A percentile compares a stretch with the other conserved stretches of the same genome.
Evolutionary conservation across 768 basidiomycete species (phyloP).

Genomic region (Scleroderma citrinum): DNA sequence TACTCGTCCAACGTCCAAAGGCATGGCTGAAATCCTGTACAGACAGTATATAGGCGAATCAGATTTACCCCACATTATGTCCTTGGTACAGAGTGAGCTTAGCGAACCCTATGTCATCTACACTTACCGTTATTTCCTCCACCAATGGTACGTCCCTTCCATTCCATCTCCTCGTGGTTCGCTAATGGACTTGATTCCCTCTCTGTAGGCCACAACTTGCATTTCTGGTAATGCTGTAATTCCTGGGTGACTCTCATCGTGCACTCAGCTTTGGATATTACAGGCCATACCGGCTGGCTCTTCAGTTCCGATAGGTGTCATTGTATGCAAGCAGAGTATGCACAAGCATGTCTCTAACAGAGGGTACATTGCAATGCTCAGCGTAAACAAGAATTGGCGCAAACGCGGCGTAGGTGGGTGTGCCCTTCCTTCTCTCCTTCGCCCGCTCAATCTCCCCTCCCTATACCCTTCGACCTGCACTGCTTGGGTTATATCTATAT

Average conservation of each 20-base stretch:
- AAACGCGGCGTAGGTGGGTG: constrained; percentile 88
- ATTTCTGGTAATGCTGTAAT: constrained; percentile 49
- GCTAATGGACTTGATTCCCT: constrained; percentile 2
- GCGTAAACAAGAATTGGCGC: constrained; percentile 76
- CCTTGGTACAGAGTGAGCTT: constrained; percentile 84
- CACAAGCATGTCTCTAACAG: constrained; percentile 72
- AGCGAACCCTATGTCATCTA: constrained; percentile 96
- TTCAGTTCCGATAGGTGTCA: constrained; percentile 74
- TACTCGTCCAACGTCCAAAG: constrained; percentile 1
- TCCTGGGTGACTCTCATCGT: background rate
- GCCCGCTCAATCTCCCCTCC: background rate
- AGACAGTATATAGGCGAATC: constrained; percentile 70
- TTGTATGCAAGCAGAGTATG: constrained; percentile 95
- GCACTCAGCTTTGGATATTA: background rate
- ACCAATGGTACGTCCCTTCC: constrained; percentile 72
- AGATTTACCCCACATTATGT: constrained; percentile 80
- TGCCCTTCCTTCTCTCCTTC: background rate
- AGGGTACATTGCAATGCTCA: constrained; percentile 98
- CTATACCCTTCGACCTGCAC: constrained; percentile 2
- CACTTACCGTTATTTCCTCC: constrained; percentile 94
- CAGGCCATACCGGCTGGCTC: constrained; percentile 25
- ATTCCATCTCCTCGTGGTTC: background rate
- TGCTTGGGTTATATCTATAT: constrained; percentile 1
- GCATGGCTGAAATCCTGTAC: constrained; percentile 46
- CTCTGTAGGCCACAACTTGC: constrained; percentile 77